These are phyloP conservation scores for Rhynchosporium graminicola DNA, from an alignment of 2,329 filamentous ascomycete genomes.

Conservation along the genomic window DNA sequence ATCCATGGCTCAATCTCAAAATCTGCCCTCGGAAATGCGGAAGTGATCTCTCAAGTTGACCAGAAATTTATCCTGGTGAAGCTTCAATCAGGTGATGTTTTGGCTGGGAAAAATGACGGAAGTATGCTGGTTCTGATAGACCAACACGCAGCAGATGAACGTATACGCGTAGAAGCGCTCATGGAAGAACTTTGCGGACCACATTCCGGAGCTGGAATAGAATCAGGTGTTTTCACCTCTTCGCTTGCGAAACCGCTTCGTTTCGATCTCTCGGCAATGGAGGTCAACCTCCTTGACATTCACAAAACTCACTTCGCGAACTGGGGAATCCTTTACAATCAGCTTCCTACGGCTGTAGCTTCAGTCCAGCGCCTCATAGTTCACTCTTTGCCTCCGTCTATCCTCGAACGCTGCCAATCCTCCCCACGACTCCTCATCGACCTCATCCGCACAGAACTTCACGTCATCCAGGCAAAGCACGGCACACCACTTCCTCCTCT, in stretches of 20 bases:
- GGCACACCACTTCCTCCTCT: not conserved
- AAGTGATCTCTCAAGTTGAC: conserved; percentile 81
- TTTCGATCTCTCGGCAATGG: conserved; percentile 65
- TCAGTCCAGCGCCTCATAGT: conserved; percentile 48
- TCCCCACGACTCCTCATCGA: conserved; percentile 74
- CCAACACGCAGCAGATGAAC: conserved; percentile 93
- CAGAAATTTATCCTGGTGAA: conserved; percentile 82
- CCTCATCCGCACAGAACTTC: conserved; percentile 73
- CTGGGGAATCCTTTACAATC: conserved; percentile 68
- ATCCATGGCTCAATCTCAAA: conserved; percentile 60
- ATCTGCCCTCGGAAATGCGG: conserved; percentile 56
- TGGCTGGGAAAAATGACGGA: conserved; percentile 18
- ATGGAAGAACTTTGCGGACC: conserved; percentile 56
- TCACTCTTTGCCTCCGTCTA: conserved; percentile 64
- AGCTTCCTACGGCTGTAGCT: not conserved
- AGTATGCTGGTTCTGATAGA: conserved; percentile 73
- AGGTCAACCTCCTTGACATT: conserved; percentile 58
- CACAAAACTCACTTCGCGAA: conserved; percentile 58
- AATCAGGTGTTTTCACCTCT: conserved; percentile 40
- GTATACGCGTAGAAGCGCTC: conserved; percentile 75
- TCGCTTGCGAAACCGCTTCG: conserved; percentile 54
- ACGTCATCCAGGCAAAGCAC: conserved; percentile 50
- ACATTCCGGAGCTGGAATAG: conserved; percentile 10
- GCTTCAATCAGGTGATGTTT: conserved; percentile 6
- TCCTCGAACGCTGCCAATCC: conserved; percentile 72